Conservation (phyloP, 306 rosid species). For the Quercus aquifolioides region DNA sequence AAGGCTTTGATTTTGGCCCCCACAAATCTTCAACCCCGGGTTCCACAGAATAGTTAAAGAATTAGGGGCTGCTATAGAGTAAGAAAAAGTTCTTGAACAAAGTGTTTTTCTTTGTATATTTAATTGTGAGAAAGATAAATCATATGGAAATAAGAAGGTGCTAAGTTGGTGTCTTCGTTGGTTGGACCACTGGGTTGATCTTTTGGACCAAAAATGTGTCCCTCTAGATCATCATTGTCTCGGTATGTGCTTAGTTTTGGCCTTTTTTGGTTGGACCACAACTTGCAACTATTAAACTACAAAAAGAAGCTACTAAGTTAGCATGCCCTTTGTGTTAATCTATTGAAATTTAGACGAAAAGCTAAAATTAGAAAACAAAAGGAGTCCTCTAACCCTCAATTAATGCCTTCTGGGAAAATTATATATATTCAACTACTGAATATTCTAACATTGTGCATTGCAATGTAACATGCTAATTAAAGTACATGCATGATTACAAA, state of each 20-base stretch:
- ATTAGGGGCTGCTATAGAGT: slow-evolving; percentile 8
- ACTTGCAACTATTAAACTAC: slow-evolving; percentile 14
- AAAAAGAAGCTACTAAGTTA: not conserved
- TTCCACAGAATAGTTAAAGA: slow-evolving; percentile 27
- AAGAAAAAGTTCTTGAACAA: slow-evolving; percentile 7
- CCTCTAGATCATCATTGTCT: slow-evolving; percentile 8
- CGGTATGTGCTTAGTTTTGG: slow-evolving; percentile 15
- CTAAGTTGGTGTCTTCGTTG: slow-evolving; percentile 19
- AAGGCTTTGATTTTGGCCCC: slow-evolving; percentile 37
- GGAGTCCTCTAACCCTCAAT: not conserved
- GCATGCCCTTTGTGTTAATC: not conserved
- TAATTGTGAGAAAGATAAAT: slow-evolving; percentile 16
- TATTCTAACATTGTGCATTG: not conserved
- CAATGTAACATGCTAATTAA: too few species aligned
- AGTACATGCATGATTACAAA: too few species aligned
- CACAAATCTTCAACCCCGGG: slow-evolving; percentile 42
- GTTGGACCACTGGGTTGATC: slow-evolving; percentile 31
- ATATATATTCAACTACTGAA: not conserved
- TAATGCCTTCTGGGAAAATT: not conserved
- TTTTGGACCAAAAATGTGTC: slow-evolving; percentile 7
- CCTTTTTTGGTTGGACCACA: slow-evolving; percentile 40
- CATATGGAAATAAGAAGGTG: slow-evolving; percentile 35
- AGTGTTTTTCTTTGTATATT: not conserved
- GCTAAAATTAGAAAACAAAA: not conserved
- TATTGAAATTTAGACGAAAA: not conserved